Evolutionary conservation across 2,329 filamentous ascomycete genomes (phyloP), one percentile per base, ranked within the genome.

Genomic region (Colletotrichum plurivorum): DNA sequence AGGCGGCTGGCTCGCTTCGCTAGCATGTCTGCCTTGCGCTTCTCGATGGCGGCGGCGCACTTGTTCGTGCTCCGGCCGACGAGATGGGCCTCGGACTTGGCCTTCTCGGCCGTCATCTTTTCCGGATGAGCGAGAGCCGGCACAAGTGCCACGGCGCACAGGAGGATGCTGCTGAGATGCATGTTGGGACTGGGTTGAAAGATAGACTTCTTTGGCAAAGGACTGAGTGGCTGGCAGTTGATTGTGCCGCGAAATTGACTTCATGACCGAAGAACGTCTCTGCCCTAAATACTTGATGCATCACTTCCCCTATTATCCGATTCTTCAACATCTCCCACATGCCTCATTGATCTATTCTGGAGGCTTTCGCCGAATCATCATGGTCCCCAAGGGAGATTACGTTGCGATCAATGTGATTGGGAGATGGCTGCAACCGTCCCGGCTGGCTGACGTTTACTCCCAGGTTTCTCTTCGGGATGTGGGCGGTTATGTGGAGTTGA

Each of bases 11-110:
- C 51, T 6, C 49, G n/a, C 20, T 55, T 46, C 0, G 49, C 60
- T 15, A n/a, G 84, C 71, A 18, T 85, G 84, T 15, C 85, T 20
- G 82, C 81, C 71, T 80, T 82, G 51, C 87, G 79, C 73, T 82
- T 81, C 0, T 78, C 72, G 9, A 83, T 75, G 70, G 51, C 85
- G 88, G 72, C 86, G 82, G 63, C 75, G 75, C 13, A 88, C 78
- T 20, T 83, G 82, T 46, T 82, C 71, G 71, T 82, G 79, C 27
- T 78, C 74, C n/a, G 76, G 76, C 68, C 60, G 22, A 76, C 75
- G 55, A 85, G 75, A 71, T 83, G 87, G 0, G 81, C 77, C 20
- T 83, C 83, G n/a, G 85, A 84, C 75, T 86, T 84, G 22, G 84
- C 80, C 75, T 88, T 86, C 15, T 84, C 78, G 49, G 77, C 76